Conservation (phyloP, 2,329 filamentous ascomycete genomes). For the Ustulina deusta region DNA sequence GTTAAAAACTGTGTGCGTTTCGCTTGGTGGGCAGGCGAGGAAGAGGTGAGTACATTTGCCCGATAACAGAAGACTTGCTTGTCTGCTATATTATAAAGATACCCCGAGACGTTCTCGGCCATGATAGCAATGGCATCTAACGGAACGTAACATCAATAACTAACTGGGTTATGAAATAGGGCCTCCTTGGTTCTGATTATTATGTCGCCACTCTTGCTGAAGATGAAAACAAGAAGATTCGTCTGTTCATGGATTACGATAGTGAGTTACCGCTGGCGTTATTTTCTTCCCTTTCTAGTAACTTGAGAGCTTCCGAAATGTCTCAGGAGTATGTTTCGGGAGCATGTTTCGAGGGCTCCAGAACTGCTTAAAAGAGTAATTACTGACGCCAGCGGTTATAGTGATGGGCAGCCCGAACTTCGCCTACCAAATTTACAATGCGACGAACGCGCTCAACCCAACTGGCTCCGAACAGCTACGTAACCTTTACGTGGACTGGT, state of each 20-base stretch:
- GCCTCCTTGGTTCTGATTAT: conserved; percentile 70
- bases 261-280: too few relatives aligned
- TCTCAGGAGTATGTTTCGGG: too few relatives aligned
- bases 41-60: conserved; percentile 60
- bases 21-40: conserved; percentile 76
- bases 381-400: too few relatives aligned
- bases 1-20: conserved; percentile 76
- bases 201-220: conserved; percentile 67
- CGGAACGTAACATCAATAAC: too few relatives aligned
- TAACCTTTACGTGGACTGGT: conserved; percentile 76
- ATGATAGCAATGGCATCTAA: too few relatives aligned
- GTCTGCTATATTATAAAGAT: not conserved
- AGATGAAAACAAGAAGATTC: conserved; percentile 72
- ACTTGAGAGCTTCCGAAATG: too few relatives aligned
- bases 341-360: too few relatives aligned
- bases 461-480: conserved; percentile 76
- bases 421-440: conserved; percentile 76
- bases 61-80: not conserved
- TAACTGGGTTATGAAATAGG: conserved; percentile 30
- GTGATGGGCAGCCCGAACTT: conserved; percentile 76
- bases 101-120: not conserved
- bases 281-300: too few relatives aligned
- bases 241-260: conserved; percentile 77
- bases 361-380: too few relatives aligned
- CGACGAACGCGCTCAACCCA: conserved; percentile 77